Evolutionary conservation across 495 filamentous ascomycete genomes (phyloP), one percentile per base, ranked within the genome.

Genomic region (Penicillium diatomitis): DNA sequence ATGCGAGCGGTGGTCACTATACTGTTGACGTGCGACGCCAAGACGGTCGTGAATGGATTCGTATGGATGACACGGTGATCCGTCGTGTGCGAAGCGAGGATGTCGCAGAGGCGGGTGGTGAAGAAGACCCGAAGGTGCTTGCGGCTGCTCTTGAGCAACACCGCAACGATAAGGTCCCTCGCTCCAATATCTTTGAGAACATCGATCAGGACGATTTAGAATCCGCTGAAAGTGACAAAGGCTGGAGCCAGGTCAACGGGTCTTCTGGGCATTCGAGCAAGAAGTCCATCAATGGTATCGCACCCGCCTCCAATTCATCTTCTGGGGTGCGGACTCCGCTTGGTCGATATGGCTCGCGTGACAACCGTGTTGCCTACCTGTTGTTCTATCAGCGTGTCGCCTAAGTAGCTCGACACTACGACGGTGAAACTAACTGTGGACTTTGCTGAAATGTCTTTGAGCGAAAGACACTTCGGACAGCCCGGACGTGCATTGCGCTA

Each of bases 341-440:
- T 44, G 75, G 72, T 40, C 86, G 83, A 64, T 85, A 84, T 54
- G 83, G 78, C 30, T 74, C 86, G 52, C 88, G 85, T 67, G 94
- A 96, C 62, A 94, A 88, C 72, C 95, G 95, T 72, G 90, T 95
- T 46, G 92, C 92, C 9, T 98, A 98, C 67, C 79, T 98, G 51
- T 67, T 98, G 62, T 94, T 98, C 68, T 98, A 98, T 64, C 83
- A 96, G 70, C 82, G 78, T 52, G 80, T 95, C 60, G 63, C 60
- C 47, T 72, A 50, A 65, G 9, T 44, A 34, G 31, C 32, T 46
- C 31, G 12, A 36, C 37, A 6, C 12, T 9, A 6, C 29, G 20
- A 20, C 20, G 20, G 20, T 20, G 20, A 20, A 20, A 20, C 20
- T 2, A 20, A 20, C 20, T 20, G 20, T 20, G 20, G 20, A 20